Base-by-base conservation (phyloP, 2,329 filamentous ascomycete species). In the Thielaviopsis ethacetica region DNA sequence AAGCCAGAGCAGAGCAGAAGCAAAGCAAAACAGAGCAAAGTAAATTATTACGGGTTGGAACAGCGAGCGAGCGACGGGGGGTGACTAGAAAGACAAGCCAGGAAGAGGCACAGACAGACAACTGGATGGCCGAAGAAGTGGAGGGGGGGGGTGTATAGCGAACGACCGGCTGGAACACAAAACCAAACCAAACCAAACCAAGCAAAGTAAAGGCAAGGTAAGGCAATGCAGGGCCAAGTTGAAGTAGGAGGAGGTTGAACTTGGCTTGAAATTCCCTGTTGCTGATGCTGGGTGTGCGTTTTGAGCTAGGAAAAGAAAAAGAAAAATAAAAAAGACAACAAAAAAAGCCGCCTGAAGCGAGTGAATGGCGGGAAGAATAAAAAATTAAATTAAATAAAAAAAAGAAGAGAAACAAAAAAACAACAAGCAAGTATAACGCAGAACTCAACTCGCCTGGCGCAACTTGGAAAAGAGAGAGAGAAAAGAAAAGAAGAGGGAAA, bases 271-370 rank as follows among this genome's bases (percentile, higher is more conserved):
- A 21, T 49, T 21, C 7, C n/a, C 44, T 49, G 13, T 5, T 34
- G 5, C 49, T 19, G 49, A 15, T 24, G 17, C n/a, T 60, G 72
- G 69, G 62, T 62, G 62, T 61, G 21, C n/a, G 30, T 34, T 53
- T 27, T 53, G 51, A 53, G 17, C 15, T 27, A 9, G 27, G n/a
- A 53, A 21, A 5, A 52, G 26, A 44, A n/a, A 41, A 27, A 53
- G 47, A 9, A 58, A 27, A 30, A 49, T 26, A 26, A 24, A 51
- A 30, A 34, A 30, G n/a, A 1, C 13, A 51, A 34, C 27, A 26
- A n/a, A 27, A 53, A 22, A 49, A 53, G 41, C 26, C 55, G 50
- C 56, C 53, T 47, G 51, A 59, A 59, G 60, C 53, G 52, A 60
- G 49, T 56, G 44, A 61, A 54, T 21, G 52, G 54, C 41, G 55